A percentile compares a stretch with the other conserved stretches of the same genome.
These are phyloP conservation scores for Termitomyces sp. DNA, from an alignment of 768 basidiomycete genomes.

Conservation along the genomic window DNA sequence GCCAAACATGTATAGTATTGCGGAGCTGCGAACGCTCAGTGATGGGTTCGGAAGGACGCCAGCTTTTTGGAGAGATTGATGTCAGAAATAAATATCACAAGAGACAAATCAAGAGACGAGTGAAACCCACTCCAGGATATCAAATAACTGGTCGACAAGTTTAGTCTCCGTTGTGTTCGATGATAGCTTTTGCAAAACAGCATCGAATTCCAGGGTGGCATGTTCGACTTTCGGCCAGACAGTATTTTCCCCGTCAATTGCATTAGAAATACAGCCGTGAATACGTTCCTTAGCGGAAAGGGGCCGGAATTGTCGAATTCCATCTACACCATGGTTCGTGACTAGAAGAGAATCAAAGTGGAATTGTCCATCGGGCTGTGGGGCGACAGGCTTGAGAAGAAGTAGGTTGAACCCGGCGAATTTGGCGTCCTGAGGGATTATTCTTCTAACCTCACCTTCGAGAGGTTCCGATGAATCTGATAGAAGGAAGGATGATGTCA, in stretches of 20 bases:
- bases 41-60: slow-evolving; percentile 42
- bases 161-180: slow-evolving; percentile 41
- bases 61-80: slow-evolving; percentile 33
- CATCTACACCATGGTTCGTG: slow-evolving; percentile 72
- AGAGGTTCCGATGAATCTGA: slow-evolving; percentile 44
- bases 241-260: slow-evolving; percentile 57
- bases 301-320: slow-evolving; percentile 47
- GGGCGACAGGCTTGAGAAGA: slow-evolving; percentile 46
- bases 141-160: slow-evolving; percentile 58
- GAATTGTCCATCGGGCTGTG: slow-evolving; percentile 25
- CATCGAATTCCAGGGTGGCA: slow-evolving; percentile 46
- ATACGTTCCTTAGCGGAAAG: slow-evolving; percentile 46
- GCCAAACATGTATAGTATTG: slow-evolving; percentile 60
- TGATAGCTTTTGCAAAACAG: slow-evolving; percentile 35
- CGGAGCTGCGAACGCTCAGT: slow-evolving; percentile 49
- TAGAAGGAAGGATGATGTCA: slow-evolving; percentile 66
- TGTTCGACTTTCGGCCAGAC: slow-evolving; percentile 74
- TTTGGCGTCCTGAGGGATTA: slow-evolving; percentile 42
- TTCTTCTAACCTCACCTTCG: slow-evolving; percentile 42
- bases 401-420: slow-evolving; percentile 84
- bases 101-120: slow-evolving; percentile 11
- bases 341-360: slow-evolving; percentile 52
- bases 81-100: slow-evolving; percentile 21
- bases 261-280: slow-evolving; percentile 71
- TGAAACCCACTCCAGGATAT: slow-evolving; percentile 62